Evolutionary conservation across 2,329 filamentous ascomycete genomes (phyloP), one percentile per base, ranked within the genome.

Genomic region (Ilyonectria robusta): DNA sequence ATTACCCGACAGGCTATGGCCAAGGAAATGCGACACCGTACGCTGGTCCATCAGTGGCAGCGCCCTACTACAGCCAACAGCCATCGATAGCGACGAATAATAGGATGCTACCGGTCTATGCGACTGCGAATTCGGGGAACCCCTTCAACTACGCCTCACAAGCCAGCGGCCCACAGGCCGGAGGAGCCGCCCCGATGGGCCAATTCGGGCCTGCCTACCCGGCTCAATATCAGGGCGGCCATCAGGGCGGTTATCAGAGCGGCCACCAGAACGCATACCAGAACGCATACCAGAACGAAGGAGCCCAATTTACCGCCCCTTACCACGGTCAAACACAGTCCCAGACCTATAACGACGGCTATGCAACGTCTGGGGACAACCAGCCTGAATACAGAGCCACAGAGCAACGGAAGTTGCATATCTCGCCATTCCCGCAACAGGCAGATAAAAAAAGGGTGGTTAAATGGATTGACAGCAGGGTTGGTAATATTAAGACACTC

Each of bases 391-490:
- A 59, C 42, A 37, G 65, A 47, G 31, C 57, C 21, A 67, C 67
- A 7, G 71, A 76, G 53, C 59, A 60, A n/a, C 67, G 70, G 19
- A 77, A 74, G 42, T 61, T 80, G 33, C 63, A 74, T 31, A 65
- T 80, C 23, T 72, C 73, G 7, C 72, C 72, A 15, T 74, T 80
- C 19, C 69, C 72, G 37, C 72, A 75, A 55, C 64, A 72, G 26
- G 69, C 69, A 21, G 55, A 46, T 17, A 57, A 65, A 11, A 65
- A 72, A 3, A 74, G 78, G 2, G 75, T 80, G 9, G 71, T 62
- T 21, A 62, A 54, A 10, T 80, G 79, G 79, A 70, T 79, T 11
- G 70, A 68, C 6, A 65, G 70, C 19, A 75, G 71, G 44, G 69
- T 78, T 46, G 73, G 74, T 3, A 59, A 69, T 10, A 56, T 62